Evolutionary conservation across 1,139 yeast species (phyloP), one percentile per base, ranked within the genome.

Genomic region (Kluyveromyces sp.): DNA sequence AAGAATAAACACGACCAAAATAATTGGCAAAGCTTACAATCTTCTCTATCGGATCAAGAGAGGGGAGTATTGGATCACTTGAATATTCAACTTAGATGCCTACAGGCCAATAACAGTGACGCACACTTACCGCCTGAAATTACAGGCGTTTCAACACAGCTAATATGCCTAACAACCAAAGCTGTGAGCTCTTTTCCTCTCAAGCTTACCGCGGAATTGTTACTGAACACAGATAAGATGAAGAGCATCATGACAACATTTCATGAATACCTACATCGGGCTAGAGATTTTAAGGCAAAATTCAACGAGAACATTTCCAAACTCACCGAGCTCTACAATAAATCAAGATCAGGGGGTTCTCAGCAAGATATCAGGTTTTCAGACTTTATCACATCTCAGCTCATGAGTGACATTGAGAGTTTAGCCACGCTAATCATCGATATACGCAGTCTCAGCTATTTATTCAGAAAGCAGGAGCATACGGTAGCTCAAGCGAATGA

Each of bases 171-270:
- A 8, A 60, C 65, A 2, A 46, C 57, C 1, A 53, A 57, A 11
- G 61, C 70, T 0, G 60, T 61, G 17, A 53, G 56, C 41, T 55
- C 65, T 0, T 57, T 64, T 34, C 69, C 70, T 2, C 49, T 64
- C 6, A 56, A 60, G 15, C 46, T 65, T 31, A 57, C 60, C 36
- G 44, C 58, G 2, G 53, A 57, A 16, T 34, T 59, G 17, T 47
- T 64, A 16, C 34, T 51, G 40, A 47, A 52, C 30, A 41, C 49
- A 13, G 49, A 49, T 4, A 52, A 51, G 37, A 22, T 56, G 15
- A 36, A 45, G 3, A 39, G 40, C 12, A 41, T 55, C 12, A 49
- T 43, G 36, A 25, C 33, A 22, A 42, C 40, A 19, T 56, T 54
- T 29, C 29, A 38, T 18, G 36, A 46, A 1, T 53, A 46, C 34